phyloP scores from a whole-genome alignment of 2,329 filamentous ascomycete species.

The Claviceps monticola region DNA sequence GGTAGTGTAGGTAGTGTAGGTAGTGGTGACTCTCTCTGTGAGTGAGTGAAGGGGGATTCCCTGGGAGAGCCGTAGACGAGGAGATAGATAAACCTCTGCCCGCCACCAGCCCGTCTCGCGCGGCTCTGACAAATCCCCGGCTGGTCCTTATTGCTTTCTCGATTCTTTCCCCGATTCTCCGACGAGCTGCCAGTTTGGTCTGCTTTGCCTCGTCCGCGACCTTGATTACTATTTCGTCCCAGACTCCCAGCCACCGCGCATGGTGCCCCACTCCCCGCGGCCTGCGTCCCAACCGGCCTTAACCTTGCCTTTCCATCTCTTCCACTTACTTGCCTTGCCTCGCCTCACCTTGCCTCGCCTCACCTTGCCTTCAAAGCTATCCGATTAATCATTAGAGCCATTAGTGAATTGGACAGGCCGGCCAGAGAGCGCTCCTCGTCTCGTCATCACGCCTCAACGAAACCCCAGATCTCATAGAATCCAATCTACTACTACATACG shows the following conservation, averaged over 20 bases:
- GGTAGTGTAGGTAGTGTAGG: too few species aligned
- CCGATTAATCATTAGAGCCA: not conserved
- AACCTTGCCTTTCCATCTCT: not conserved
- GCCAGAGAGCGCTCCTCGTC: not conserved
- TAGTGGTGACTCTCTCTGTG: too few species aligned
- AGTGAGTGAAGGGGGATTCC: not conserved
- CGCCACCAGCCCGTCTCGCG: not conserved
- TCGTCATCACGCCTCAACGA: not conserved
- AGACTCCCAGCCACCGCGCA: not conserved
- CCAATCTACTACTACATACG: not conserved
- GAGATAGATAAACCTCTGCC: not conserved
- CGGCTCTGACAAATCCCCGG: not conserved
- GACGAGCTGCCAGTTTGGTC: not conserved
- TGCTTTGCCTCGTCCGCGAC: not conserved
- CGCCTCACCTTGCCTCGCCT: too few species aligned
- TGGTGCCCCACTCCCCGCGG: not conserved
- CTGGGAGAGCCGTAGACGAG: not conserved
- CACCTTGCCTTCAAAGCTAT: not conserved
- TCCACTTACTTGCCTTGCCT: not conserved
- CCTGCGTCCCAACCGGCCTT: not conserved
- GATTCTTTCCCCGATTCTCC: not conserved
- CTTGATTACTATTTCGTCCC: too few species aligned
- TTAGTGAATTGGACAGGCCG: not conserved
- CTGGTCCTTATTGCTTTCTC: not conserved
- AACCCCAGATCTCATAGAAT: not conserved